Base-by-base conservation (phyloP, 1,284 basidiomycete genomes). In the Irpex lacteus region DNA sequence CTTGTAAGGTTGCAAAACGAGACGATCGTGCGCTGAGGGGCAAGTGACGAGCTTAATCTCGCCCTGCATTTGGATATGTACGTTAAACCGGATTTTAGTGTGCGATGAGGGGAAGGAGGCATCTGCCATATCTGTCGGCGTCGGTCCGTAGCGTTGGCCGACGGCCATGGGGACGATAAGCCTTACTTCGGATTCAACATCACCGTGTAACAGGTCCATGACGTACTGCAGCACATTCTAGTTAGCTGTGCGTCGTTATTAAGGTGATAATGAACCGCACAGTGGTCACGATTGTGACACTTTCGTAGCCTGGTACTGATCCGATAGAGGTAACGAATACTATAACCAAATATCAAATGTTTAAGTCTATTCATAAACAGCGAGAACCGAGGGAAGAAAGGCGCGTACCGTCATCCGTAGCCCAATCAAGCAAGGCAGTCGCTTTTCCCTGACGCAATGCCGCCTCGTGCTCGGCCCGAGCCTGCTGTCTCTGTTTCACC, bases 321-420 rank as follows among this genome's bases (percentile, higher is more conserved):
- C 86, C 85, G 4, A 87, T 68, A 2, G 85, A 86, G 36, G 87
- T 83, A 0, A 80, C 83, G 69, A 87, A 87, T 57, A 85, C 85
- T 87, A 62, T 3, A 3, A 26, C 26, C 26, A 3, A 26, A 26
- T 3, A 26, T 26, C 26, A 26, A 3, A 26, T 26, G 26, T 3
- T 26, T 26, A 3, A 26, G 26, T 26, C 26, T 26, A 26, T 26
- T 2, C 7, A n/a, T 18, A 40, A 56, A 18, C 21, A 19, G 18
- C 11, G 19, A n/a, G 11, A 52, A 5, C 47, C 4, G 8, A 62
- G 44, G 36, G 40, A 59, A 36, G n/a, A 21, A 63, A 6, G 49
- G 40, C 56, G 70, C 83, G 70, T 59, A 86, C 85, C 74, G 65
- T 87, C 86, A 59, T 83, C 82, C 0, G 80, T 78, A 2, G 81